These are phyloP conservation scores for Rheum nobile DNA, from an alignment of 148 eudicot genomes.

Conservation along the genomic window DNA sequence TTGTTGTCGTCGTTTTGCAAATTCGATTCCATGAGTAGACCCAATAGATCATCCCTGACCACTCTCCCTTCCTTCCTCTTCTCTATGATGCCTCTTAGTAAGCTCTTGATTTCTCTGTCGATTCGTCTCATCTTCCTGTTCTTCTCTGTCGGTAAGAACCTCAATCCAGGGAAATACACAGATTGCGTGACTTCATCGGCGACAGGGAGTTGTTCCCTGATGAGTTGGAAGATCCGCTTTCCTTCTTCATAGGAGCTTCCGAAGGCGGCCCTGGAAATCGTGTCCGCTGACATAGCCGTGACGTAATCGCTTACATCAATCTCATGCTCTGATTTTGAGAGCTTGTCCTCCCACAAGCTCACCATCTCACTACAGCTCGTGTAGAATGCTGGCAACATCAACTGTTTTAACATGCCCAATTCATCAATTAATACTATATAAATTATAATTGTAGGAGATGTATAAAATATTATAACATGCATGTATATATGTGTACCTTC, in stretches of 20 bases:
- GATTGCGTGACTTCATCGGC: background rate
- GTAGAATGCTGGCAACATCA: constrained; percentile 28
- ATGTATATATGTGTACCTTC: constrained; percentile 16
- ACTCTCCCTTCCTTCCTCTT: constrained; percentile 13
- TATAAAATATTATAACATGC: no score
- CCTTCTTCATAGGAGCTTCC: constrained; percentile 30
- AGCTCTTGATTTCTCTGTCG: constrained; percentile 12
- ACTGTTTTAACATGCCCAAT: constrained; percentile 5
- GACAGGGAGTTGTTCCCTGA: constrained; percentile 16
- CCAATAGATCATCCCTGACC: constrained; percentile 16
- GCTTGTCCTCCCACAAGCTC: constrained; percentile 24
- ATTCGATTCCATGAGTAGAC: constrained; percentile 13
- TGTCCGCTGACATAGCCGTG: constrained; percentile 22
- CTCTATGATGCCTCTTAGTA: constrained; percentile 12
- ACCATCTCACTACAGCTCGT: constrained; percentile 24
- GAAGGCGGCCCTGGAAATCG: constrained; percentile 31
- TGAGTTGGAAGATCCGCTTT: constrained; percentile 19
- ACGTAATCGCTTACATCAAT: constrained; percentile 33
- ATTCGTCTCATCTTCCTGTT: constrained; percentile 20
- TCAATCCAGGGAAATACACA: constrained; percentile 20
- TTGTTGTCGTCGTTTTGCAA: background rate
- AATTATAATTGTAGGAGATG: no score
- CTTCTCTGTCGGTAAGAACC: constrained; percentile 24
- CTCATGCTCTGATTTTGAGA: constrained; percentile 17
- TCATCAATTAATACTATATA: no score